Conservation (phyloP, 2,329 filamentous ascomycete genomes). For the Colletotrichum acutatum region DNA sequence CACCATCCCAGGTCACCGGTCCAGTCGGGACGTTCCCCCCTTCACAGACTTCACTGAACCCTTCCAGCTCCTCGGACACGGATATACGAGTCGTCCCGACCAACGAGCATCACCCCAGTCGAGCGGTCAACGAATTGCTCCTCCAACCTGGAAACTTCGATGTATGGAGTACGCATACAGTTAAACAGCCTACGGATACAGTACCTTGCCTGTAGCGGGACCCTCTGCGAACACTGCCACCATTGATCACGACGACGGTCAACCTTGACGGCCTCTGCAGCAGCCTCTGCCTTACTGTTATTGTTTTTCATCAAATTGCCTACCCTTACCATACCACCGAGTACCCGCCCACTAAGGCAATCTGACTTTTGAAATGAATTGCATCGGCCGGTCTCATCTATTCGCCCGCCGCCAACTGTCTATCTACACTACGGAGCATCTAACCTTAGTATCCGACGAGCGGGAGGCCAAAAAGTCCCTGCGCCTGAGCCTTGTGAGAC, state of each 20-base stretch:
- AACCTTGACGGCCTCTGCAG: constrained; percentile 11
- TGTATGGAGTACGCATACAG: no score
- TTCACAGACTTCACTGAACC: neutral
- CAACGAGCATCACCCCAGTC: constrained; percentile 25
- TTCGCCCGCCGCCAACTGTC: constrained; percentile 11
- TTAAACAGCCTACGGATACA: no score
- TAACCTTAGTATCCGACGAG: neutral
- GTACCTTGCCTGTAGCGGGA: neutral
- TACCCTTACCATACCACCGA: neutral
- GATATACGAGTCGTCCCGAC: constrained; percentile 22
- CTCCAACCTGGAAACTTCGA: neutral
- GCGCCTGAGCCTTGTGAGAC: neutral
- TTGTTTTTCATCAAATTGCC: constrained; percentile 6
- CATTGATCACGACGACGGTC: neutral
- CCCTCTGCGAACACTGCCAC: neutral
- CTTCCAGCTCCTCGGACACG: constrained; percentile 24
- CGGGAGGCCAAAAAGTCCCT: neutral
- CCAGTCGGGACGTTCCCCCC: constrained; percentile 15
- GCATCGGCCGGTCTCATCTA: constrained; percentile 2
- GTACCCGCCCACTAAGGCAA: constrained; percentile 8
- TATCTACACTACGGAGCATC: neutral
- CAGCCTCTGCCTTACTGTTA: constrained; percentile 27
- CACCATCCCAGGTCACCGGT: neutral
- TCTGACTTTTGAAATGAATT: constrained; percentile 16
- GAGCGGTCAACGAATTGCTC: neutral